These are phyloP conservation scores for Corynascus novoguineensis DNA, from an alignment of 495 filamentous ascomycete genomes.

Conservation along the genomic window DNA sequence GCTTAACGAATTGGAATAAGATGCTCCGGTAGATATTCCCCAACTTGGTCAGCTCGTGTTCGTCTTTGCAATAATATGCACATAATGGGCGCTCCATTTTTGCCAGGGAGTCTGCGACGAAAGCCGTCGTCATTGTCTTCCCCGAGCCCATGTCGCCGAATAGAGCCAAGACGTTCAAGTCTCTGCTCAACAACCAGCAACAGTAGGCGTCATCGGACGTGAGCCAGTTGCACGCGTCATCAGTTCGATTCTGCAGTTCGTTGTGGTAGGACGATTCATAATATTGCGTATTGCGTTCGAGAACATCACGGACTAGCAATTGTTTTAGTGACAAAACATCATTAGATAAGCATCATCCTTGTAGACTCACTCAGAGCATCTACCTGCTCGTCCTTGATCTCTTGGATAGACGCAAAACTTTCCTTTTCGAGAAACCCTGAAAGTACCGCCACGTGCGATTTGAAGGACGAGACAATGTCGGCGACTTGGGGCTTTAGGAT, in stretches of 20 bases:
- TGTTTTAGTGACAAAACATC: not conserved
- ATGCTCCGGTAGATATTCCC: constrained; percentile 15
- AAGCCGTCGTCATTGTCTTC: constrained; percentile 15
- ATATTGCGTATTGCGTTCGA: not conserved
- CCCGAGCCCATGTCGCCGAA: constrained; percentile 16
- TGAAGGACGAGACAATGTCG: constrained; percentile 1
- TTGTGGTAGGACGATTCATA: not conserved
- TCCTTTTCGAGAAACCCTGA: not conserved
- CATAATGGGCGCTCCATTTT: not conserved
- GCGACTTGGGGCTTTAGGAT: not conserved
- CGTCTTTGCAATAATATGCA: constrained; percentile 11
- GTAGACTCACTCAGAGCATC: not conserved
- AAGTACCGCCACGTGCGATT: not conserved
- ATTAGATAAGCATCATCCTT: not conserved
- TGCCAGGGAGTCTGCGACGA: not conserved
- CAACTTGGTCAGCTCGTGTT: constrained; percentile 1
- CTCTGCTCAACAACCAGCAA: constrained; percentile 1
- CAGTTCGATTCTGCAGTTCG: not conserved
- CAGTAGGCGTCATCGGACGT: not conserved
- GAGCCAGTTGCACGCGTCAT: constrained; percentile 16
- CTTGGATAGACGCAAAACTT: not conserved
- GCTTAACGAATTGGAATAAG: constrained; percentile 8
- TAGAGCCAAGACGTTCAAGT: constrained; percentile 5
- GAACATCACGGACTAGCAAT: not conserved
- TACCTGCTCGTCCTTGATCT: not conserved